These are phyloP conservation scores for Cerioporus squamosus DNA, from an alignment of 1,284 basidiomycete species.

Conservation along the genomic window DNA sequence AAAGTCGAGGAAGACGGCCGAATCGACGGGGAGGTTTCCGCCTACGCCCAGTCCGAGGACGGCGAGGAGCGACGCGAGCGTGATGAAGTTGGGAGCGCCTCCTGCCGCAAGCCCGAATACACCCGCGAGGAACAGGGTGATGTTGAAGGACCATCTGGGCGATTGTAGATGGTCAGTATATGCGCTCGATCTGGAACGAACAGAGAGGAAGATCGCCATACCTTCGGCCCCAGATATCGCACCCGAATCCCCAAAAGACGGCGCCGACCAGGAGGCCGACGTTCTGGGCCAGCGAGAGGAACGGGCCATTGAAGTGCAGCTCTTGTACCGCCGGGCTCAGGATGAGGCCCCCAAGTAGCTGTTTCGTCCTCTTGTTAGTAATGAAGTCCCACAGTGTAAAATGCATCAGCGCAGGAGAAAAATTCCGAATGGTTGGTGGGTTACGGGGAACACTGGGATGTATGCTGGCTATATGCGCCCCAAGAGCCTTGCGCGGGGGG, in stretches of 20 bases:
- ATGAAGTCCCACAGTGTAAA: too few relatives aligned
- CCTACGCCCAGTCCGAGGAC: constrained; percentile 52
- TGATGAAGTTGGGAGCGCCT: constrained; percentile 46
- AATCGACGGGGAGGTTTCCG: constrained; percentile 66
- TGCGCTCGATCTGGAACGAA: neutral
- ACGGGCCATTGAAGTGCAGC: constrained; percentile 57
- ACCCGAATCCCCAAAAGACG: constrained; percentile 67
- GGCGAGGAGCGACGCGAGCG: constrained; percentile 50
- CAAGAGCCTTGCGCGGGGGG: too few relatives aligned
- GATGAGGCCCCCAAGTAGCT: constrained; percentile 60
- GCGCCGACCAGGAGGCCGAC: constrained; percentile 69
- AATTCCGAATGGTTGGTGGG: too few relatives aligned
- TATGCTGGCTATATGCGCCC: too few relatives aligned
- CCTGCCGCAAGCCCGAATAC: constrained; percentile 57
- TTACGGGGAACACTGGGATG: too few relatives aligned
- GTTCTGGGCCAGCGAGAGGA: constrained; percentile 61
- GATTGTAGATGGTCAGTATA: neutral
- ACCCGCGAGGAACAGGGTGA: constrained; percentile 62
- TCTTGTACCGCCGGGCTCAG: constrained; percentile 60
- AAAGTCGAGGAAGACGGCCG: constrained; percentile 70
- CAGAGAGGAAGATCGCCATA: constrained; percentile 11
- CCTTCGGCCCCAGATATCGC: constrained; percentile 67
- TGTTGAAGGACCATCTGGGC: constrained; percentile 62
- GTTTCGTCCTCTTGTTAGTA: neutral
- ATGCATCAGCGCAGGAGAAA: neutral